These are phyloP conservation scores for Rhodomyrtus tomentosa DNA, from an alignment of 345 rosid genomes.

Conservation along the genomic window DNA sequence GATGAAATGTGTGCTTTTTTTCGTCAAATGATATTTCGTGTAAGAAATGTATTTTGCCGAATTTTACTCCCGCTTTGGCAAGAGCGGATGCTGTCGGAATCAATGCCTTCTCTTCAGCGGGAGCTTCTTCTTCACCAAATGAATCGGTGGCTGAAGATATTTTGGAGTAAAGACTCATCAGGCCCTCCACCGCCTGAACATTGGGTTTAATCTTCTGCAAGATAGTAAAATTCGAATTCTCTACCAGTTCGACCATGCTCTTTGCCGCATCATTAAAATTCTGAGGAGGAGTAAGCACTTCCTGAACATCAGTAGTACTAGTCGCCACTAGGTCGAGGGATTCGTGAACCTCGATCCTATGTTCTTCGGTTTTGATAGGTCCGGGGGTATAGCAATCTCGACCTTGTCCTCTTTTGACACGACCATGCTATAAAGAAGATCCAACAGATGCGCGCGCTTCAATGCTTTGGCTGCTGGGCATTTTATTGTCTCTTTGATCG, in stretches of 20 bases:
- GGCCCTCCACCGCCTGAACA: not conserved
- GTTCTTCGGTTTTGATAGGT: not conserved
- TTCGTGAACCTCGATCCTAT: not conserved
- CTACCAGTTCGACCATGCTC: not conserved
- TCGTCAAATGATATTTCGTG: not conserved
- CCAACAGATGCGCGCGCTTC: not conserved
- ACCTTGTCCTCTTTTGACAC: not conserved
- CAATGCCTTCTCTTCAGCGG: not conserved
- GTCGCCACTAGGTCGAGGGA: not conserved
- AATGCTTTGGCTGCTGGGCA: not conserved
- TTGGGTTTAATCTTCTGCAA: not conserved
- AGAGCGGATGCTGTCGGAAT: not conserved
- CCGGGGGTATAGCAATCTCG: not conserved
- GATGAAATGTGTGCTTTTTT: not conserved
- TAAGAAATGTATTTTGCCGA: not conserved
- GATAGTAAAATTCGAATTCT: not conserved
- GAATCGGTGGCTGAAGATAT: not conserved
- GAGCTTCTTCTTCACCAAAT: not conserved
- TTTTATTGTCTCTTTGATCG: not conserved
- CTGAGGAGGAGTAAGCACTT: not conserved
- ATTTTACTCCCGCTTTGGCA: not conserved
- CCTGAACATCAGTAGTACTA: not conserved
- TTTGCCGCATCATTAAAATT: not conserved
- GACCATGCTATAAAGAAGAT: not conserved
- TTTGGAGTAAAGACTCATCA: not conserved